Evolutionary conservation across 2,329 filamentous ascomycete genomes (phyloP).

Genomic region (Diaporthe aspalathi): DNA sequence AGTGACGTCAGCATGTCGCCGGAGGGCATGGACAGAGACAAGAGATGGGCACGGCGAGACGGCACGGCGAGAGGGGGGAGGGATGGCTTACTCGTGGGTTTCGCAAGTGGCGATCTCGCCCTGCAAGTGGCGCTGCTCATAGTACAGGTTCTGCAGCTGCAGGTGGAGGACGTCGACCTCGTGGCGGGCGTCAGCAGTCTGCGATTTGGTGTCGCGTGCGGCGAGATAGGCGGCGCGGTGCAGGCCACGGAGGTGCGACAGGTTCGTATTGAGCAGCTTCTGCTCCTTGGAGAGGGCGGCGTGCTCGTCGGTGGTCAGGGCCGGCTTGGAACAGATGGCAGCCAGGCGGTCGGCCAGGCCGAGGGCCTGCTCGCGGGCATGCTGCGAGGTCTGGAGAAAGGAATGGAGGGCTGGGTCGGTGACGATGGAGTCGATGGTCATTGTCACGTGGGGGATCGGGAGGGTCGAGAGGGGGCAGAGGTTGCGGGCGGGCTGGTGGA

Average conservation of each 20-base stretch:
- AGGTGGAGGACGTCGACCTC: conserved; percentile 93
- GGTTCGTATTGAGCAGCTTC: conserved; percentile 81
- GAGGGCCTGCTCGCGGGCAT: conserved; percentile 78
- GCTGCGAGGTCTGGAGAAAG: conserved; percentile 78
- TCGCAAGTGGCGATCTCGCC: conserved; percentile 93
- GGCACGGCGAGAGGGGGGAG: too few relatives aligned
- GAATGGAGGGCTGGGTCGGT: conserved; percentile 73
- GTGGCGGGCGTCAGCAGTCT: conserved; percentile 86
- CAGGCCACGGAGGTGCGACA: conserved; percentile 82
- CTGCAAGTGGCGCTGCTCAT: conserved; percentile 91
- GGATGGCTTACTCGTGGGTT: conserved; percentile 80
- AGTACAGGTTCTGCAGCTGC: conserved; percentile 94
- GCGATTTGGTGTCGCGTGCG: conserved; percentile 85
- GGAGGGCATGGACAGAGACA: not conserved
- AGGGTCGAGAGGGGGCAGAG: conserved; percentile 4
- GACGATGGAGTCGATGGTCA: conserved; percentile 69
- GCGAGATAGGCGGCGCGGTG: conserved; percentile 85
- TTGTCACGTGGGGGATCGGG: conserved; percentile 44
- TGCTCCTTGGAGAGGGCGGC: conserved; percentile 78
- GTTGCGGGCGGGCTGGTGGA: not conserved
- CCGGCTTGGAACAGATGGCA: conserved; percentile 48
- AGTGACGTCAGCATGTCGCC: not conserved
- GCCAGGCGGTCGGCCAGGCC: conserved; percentile 68
- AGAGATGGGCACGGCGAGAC: not conserved
- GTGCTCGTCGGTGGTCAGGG: conserved; percentile 60